Conservation (phyloP, 2,329 filamentous ascomycete species). For the Ophiostoma novo-ulmi region DNA sequence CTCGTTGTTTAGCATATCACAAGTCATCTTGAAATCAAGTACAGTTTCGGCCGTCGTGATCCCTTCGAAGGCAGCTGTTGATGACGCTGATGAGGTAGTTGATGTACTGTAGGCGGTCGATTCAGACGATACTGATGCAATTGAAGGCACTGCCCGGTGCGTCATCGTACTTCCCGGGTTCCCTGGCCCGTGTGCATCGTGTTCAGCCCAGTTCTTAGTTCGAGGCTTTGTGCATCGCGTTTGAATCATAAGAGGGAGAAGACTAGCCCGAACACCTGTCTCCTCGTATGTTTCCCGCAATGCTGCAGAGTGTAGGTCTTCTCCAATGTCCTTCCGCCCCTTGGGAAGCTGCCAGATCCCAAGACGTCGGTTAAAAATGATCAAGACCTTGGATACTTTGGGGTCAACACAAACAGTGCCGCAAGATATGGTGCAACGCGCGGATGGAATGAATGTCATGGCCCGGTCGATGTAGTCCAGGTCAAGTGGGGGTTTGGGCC, state of each 20-base stretch:
- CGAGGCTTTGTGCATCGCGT: constrained; percentile 40
- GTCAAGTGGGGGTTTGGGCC: constrained; percentile 25
- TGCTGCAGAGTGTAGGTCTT: constrained; percentile 40
- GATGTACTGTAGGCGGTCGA: constrained; percentile 13
- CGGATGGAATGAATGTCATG: constrained; percentile 40
- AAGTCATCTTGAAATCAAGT: constrained; percentile 30
- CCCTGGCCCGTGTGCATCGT: not conserved
- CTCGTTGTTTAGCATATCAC: constrained; percentile 35
- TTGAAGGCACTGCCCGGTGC: constrained; percentile 69
- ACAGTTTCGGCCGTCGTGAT: not conserved
- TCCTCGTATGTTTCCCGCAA: constrained; percentile 47
- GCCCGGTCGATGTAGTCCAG: constrained; percentile 32
- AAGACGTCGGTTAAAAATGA: constrained; percentile 42
- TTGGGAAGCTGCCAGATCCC: constrained; percentile 46
- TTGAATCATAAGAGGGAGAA: constrained; percentile 39
- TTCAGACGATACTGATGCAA: constrained; percentile 76
- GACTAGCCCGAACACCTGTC: constrained; percentile 40
- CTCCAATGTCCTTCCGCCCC: constrained; percentile 45
- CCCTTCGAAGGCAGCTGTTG: not conserved
- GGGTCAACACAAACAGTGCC: constrained; percentile 44
- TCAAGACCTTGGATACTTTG: constrained; percentile 36
- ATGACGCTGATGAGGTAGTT: constrained; percentile 10
- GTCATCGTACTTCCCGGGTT: not conserved
- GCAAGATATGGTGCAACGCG: constrained; percentile 43
- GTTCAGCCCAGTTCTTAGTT: constrained; percentile 22